Base-by-base conservation (phyloP, 331 rosid species). In the Quercus lobata region DNA sequence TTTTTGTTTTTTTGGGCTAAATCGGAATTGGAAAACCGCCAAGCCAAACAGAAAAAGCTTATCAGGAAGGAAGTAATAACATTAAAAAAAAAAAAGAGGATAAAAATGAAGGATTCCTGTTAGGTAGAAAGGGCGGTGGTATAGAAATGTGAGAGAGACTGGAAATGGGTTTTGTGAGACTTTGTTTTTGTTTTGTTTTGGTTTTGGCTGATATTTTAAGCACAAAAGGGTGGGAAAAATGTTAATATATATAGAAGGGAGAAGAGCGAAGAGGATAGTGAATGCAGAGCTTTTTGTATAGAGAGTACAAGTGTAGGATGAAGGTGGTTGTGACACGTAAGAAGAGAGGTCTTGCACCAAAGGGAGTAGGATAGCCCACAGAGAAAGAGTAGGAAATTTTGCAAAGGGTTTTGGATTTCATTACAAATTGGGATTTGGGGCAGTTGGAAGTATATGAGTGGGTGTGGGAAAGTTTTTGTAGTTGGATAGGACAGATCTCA, bases 121-220 rank as follows among this genome's bases (percentile, higher is more conserved):
- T 44, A 24, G 27, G 62, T 72, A 12, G 17, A 49, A 49, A 49
- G 54, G 54, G 54, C 54, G 17, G 17, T 49, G 54, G 54, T 12
- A 10, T 12, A 12, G 54, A 49, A 49, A 14, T 12, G 79, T 56
- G 55, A 58, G 34, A 37, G 73, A 41, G 58, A 19, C 78, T 25
- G 84, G 68, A 37, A 37, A 37, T 37, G 46, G 46, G 11, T 37
- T 7, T 8, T 37, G 46, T 7, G 11, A 37, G 46, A 37, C 44
- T 2, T 37, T 8, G 8, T 37, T 37, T 37, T 37, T 7, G 44
- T 37, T 37, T 2, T 37, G 46, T 8, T 37, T 37, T 37, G 11
- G 46, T 37, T 37, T 37, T 37, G 46, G 11, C 11, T 76, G 66
- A 74, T 83, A 72, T 60, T 86, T 81, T 72, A 81, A 73, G 87